Percentiles rank a stretch among this genome's conserved stretches.
These are phyloP conservation scores for Kazachstania kunashirensis DNA, from an alignment of 805 yeast species.

Conservation along the genomic window DNA sequence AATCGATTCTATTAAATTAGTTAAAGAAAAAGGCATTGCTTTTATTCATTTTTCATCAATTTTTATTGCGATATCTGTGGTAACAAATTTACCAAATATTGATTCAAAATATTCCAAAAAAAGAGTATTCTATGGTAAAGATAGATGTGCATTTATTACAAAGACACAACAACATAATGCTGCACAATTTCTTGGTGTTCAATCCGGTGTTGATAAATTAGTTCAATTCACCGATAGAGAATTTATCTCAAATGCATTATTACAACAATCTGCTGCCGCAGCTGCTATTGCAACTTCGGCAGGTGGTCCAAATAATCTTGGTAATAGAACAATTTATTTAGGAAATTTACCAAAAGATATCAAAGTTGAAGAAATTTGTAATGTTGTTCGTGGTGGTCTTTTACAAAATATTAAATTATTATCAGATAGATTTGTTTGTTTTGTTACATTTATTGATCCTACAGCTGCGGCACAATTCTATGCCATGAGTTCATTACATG, in stretches of 20 bases:
- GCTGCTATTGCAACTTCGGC: slow-evolving; percentile 95
- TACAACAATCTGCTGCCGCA: slow-evolving; percentile 93
- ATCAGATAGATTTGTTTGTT: slow-evolving; percentile 82
- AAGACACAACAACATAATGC: slow-evolving; percentile 96
- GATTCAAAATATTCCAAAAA: slow-evolving; percentile 62
- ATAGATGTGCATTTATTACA: slow-evolving; percentile 88
- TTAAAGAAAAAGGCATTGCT: slow-evolving; percentile 75
- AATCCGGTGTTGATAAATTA: slow-evolving; percentile 73
- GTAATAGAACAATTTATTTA: slow-evolving; percentile 86
- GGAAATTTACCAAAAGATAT: slow-evolving; percentile 86
- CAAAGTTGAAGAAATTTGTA: slow-evolving; percentile 86
- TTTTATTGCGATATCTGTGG: slow-evolving; percentile 77
- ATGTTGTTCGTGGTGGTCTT: slow-evolving; percentile 91
- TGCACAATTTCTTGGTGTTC: slow-evolving; percentile 84
- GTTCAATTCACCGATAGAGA: slow-evolving; percentile 58
- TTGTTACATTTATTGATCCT: slow-evolving; percentile 91
- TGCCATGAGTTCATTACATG: slow-evolving; percentile 87
- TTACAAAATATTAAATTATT: slow-evolving; percentile 74
- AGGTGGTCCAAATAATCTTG: slow-evolving; percentile 85
- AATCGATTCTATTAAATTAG: slow-evolving; percentile 75
- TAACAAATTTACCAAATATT: slow-evolving; percentile 56
- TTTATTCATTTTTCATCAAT: slow-evolving; percentile 86
- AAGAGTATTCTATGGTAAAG: slow-evolving; percentile 86
- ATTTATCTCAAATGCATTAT: slow-evolving; percentile 57
- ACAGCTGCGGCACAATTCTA: slow-evolving; percentile 96